Percentiles rank a stretch among this genome's conserved stretches.
phyloP scores from a whole-genome alignment of 768 basidiomycete genomes.

The Gloeophyllum trabeum region DNA sequence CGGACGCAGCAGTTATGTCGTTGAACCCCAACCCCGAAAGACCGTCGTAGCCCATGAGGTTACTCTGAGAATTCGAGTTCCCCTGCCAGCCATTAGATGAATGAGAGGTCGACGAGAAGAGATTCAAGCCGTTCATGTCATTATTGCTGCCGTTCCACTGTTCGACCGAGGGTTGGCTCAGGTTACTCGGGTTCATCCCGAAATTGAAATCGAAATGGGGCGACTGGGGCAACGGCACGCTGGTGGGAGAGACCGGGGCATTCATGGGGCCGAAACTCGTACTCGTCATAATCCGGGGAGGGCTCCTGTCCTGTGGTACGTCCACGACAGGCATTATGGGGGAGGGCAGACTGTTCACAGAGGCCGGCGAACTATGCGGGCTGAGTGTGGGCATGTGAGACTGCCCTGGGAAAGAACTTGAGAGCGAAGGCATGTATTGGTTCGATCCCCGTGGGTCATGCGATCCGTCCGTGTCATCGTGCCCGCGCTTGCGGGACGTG shows the following conservation, averaged over 20 bases:
- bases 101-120: conserved; percentile 14
- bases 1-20: conserved; percentile 24
- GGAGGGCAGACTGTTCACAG: conserved; percentile 55
- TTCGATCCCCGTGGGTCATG: conserved; percentile 22
- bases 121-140: conserved; percentile 11
- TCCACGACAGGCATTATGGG: conserved; percentile 46
- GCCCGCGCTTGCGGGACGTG: conserved; percentile 62
- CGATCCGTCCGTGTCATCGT: conserved; percentile 48
- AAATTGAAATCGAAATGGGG: conserved; percentile 41
- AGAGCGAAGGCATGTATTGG: conserved; percentile 8
- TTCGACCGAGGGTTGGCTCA: conserved; percentile 4
- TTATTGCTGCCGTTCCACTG: conserved; percentile 11
- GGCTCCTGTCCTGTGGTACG: conserved; percentile 40
- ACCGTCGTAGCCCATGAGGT: not conserved
- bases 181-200: conserved; percentile 19
- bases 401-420: conserved; percentile 19
- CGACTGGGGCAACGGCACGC: conserved; percentile 31
- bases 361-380: conserved; percentile 68
- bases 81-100: not conserved
- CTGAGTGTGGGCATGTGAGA: conserved; percentile 30
- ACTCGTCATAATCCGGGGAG: conserved; percentile 34
- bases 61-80: not conserved
- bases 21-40: conserved; percentile 25
- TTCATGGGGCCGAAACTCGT: conserved; percentile 20
- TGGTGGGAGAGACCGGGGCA: conserved; percentile 38